phyloP scores from a whole-genome alignment of 2,329 filamentous ascomycete species.

The Ambrosiella xylebori region DNA sequence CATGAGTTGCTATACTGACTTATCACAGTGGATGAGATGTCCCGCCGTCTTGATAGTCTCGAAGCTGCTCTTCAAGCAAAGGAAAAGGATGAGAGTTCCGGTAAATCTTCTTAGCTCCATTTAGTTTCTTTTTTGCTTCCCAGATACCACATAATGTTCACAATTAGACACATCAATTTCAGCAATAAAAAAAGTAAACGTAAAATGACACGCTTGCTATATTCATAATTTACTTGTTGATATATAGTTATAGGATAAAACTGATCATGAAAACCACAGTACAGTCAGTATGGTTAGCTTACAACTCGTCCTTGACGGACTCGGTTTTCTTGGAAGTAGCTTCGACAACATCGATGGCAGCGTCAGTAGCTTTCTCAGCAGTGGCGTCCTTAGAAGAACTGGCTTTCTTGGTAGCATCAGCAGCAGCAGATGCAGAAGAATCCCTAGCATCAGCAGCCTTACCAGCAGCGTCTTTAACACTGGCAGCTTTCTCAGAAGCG shows the following conservation, averaged over 20 bases:
- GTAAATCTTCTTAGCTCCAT: constrained; percentile 20
- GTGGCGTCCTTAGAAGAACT: background rate
- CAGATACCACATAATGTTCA: background rate
- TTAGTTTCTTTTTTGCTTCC: background rate
- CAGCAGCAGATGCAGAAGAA: constrained; percentile 1
- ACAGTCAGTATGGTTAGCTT: constrained; percentile 19
- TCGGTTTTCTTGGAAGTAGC: constrained; percentile 18
- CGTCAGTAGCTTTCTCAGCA: constrained; percentile 4
- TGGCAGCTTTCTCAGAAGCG: constrained; percentile 3
- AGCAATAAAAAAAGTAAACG: background rate
- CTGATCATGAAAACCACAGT: background rate
- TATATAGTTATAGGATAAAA: too few species aligned
- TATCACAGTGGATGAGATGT: constrained; percentile 78
- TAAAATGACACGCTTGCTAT: background rate
- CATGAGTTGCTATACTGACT: constrained; percentile 52
- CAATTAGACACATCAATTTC: background rate
- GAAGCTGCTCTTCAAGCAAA: constrained; percentile 52
- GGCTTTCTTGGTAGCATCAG: background rate
- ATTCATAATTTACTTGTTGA: too few species aligned
- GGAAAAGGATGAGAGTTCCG: constrained; percentile 26
- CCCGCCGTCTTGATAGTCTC: constrained; percentile 64
- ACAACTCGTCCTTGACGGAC: constrained; percentile 59
- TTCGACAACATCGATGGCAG: background rate
- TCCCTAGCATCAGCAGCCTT: constrained; percentile 5
- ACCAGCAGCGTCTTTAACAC: background rate